Evolutionary conservation across 306 rosid species (phyloP), one percentile per base, ranked within the genome.

Genomic region (Cucumis melo): DNA sequence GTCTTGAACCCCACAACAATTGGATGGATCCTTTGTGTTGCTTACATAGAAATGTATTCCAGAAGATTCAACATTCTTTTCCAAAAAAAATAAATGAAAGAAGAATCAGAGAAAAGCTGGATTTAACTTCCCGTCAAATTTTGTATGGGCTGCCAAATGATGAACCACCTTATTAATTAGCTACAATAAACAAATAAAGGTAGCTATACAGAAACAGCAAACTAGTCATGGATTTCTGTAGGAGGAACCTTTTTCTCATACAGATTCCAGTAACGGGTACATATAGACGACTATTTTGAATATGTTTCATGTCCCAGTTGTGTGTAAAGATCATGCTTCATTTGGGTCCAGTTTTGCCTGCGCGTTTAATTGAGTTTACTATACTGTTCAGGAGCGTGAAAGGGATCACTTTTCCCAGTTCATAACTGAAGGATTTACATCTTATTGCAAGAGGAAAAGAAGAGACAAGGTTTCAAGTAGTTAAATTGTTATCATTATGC

Each of bases 401-500:
- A 86, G 96, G 77, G 99, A 92, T 63, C 97, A 94, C 83, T 94
- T 89, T 82, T 92, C 96, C 77, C 93, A 90, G 76, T 94, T 94
- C 75, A 82, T 90, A 81, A 94, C 95, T 8, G 99, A 94, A 86
- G 96, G 97, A 41, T 94, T 94, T 86, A 89, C 90, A 41, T 87
- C 97, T 66, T 94, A 94, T 83, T 92, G 99, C 77, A 94, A 90
- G 87, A 89, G 99, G 89, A 94, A 94, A 88, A 94, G 99, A 87
- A 88, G 96, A 87, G 97, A 94, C 77, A 94, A 94, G 99, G 99
- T 89, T 86, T 58, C 82, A 50, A 41, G 61, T 50, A 17, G 46
- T 84, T 41, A 53, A 7, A 23, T 58, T 41, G n/a, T 75, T 23
- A 20, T 32, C 23, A 21, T 29, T 38, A 34, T 74, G 34, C 3